Conservation (phyloP, 2,329 filamentous ascomycete species). For the Fusarium setosum region DNA sequence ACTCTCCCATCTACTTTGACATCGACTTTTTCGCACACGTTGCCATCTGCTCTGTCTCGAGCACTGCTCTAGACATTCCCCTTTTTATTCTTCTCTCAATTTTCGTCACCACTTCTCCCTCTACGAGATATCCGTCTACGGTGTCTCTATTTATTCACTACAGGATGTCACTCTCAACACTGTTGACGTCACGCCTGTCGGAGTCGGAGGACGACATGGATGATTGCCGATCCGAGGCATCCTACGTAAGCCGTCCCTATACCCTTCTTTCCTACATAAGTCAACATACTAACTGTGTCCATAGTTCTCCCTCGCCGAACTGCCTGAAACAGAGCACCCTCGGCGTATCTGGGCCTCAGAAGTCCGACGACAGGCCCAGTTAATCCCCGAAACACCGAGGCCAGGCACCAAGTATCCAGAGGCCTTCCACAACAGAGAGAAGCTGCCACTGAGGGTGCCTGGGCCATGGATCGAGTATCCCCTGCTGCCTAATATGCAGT, state of each 20-base stretch:
- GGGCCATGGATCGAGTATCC: slow-evolving; percentile 22
- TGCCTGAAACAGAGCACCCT: slow-evolving; percentile 4
- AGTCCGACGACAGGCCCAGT: slow-evolving; percentile 11
- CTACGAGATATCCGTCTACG: too few species aligned
- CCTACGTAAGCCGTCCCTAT: neutral
- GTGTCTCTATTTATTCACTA: too few species aligned
- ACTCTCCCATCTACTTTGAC: too few species aligned
- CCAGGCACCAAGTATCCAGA: neutral
- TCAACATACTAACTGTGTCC: neutral
- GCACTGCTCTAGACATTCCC: too few species aligned
- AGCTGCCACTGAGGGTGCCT: neutral
- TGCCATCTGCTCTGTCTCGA: too few species aligned
- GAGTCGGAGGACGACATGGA: neutral
- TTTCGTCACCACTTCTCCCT: too few species aligned
- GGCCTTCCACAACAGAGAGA: slow-evolving; percentile 8
- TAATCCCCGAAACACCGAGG: neutral
- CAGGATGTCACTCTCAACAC: too few species aligned
- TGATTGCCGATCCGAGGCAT: slow-evolving; percentile 16
- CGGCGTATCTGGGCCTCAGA: slow-evolving; percentile 16
- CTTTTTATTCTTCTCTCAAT: too few species aligned
- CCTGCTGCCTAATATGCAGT: slow-evolving; percentile 14
- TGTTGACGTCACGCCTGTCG: neutral
- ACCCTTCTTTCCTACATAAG: neutral
- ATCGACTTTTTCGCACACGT: too few species aligned
- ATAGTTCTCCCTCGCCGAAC: slow-evolving; percentile 8